Conservation (phyloP, 768 basidiomycete genomes). For the Suillus bovinus region DNA sequence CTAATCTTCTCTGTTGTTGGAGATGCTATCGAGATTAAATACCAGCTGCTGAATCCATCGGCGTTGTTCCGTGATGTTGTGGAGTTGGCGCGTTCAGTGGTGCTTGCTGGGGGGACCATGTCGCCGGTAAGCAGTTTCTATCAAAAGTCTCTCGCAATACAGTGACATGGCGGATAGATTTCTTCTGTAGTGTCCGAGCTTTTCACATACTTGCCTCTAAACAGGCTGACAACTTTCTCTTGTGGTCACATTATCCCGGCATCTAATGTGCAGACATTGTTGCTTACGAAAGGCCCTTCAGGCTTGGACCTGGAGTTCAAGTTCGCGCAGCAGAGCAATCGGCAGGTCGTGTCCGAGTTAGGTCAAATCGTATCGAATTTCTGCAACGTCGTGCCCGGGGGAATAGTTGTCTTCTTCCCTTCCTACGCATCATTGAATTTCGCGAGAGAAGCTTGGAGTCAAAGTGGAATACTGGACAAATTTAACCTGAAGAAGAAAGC, state of each 20-base stretch:
- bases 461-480: constrained; percentile 59
- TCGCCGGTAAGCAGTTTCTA: constrained; percentile 68
- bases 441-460: constrained; percentile 66
- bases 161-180: constrained; percentile 51
- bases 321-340: constrained; percentile 69
- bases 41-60: constrained; percentile 90
- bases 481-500: constrained; percentile 77
- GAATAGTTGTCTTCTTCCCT: constrained; percentile 93
- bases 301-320: constrained; percentile 81
- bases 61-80: constrained; percentile 85
- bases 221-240: constrained; percentile 76
- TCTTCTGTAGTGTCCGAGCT: constrained; percentile 84
- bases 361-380: constrained; percentile 86
- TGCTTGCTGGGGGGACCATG: constrained; percentile 98
- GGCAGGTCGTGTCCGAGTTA: constrained; percentile 70
- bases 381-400: constrained; percentile 74
- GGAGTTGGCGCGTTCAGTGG: constrained; percentile 76
- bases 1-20: constrained; percentile 57
- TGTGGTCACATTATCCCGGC: constrained; percentile 92
- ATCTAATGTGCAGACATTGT: constrained; percentile 73
- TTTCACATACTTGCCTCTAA: constrained; percentile 61
- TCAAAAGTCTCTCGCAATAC: constrained; percentile 6
- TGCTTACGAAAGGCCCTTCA: constrained; percentile 72
- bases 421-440: constrained; percentile 82
- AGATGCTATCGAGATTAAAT: constrained; percentile 67